Evolutionary conservation across 306 rosid genomes (phyloP).

Genomic region (Gastrolobium bilobum): DNA sequence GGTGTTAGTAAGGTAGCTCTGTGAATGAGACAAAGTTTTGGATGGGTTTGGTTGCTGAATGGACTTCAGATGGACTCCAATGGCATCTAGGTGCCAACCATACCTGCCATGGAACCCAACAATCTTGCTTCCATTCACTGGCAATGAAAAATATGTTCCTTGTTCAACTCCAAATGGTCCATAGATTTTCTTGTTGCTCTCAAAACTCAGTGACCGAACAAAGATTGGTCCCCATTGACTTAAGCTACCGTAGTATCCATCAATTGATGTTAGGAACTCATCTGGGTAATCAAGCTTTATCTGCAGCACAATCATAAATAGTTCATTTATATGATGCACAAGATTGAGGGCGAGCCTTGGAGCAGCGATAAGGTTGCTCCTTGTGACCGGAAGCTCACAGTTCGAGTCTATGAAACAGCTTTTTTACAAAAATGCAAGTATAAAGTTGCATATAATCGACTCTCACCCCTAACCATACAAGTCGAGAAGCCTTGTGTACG

Average conservation of each 20-base stretch:
- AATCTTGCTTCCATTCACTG: constrained; percentile 68
- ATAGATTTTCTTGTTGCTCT: constrained; percentile 65
- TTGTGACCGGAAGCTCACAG: too few relatives aligned
- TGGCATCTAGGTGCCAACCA: constrained; percentile 84
- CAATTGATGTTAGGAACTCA: constrained; percentile 71
- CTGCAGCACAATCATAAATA: constrained; percentile 52
- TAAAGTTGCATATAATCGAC: too few relatives aligned
- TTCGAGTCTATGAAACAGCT: too few relatives aligned
- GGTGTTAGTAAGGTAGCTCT: constrained; percentile 48
- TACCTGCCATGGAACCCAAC: constrained; percentile 90
- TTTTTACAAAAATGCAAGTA: too few relatives aligned
- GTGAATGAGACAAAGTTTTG: constrained; percentile 54
- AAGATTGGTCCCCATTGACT: constrained; percentile 52
- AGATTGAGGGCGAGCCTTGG: background rate
- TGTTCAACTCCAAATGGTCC: constrained; percentile 76
- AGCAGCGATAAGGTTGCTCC: too few relatives aligned
- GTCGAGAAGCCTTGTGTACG: too few relatives aligned
- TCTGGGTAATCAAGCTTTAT: constrained; percentile 73
- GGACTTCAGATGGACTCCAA: constrained; percentile 77
- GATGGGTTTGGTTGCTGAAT: constrained; percentile 55
- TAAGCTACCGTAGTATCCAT: constrained; percentile 72
- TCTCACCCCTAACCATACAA: too few relatives aligned
- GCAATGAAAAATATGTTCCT: constrained; percentile 73
- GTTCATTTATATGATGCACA: constrained; percentile 2
- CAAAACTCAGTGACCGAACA: constrained; percentile 67